A percentile compares a stretch with the other conserved stretches of the same genome.
phyloP scores from a whole-genome alignment of 352 stramenopile species.

The Phytophthora megakarya region DNA sequence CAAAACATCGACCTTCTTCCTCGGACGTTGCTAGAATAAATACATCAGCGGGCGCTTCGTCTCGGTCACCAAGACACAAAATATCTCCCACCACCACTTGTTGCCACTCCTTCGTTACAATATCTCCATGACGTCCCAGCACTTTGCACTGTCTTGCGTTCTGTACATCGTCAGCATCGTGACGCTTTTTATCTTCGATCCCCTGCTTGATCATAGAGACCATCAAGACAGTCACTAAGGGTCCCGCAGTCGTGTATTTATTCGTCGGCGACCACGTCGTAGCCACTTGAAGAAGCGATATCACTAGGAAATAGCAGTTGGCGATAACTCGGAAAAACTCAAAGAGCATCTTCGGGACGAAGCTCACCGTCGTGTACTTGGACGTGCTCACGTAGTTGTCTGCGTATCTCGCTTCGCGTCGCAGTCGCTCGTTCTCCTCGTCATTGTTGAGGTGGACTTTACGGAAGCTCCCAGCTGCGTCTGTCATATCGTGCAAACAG shows the following conservation, averaged over 20 bases:
- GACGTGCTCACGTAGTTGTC: conserved; percentile 87
- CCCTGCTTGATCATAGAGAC: conserved; percentile 84
- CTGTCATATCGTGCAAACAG: conserved; percentile 9
- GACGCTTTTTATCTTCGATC: conserved; percentile 79
- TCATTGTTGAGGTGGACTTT: conserved; percentile 66
- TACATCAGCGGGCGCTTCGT: conserved; percentile 69
- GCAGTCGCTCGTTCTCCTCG: conserved; percentile 60
- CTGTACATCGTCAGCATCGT: conserved; percentile 66
- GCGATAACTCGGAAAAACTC: conserved; percentile 95
- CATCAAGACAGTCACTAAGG: conserved; percentile 73
- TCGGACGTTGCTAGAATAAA: conserved; percentile 76
- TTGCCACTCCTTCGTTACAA: conserved; percentile 66
- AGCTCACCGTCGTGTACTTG: conserved; percentile 95
- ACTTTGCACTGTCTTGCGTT: conserved; percentile 65
- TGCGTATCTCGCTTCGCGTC: conserved; percentile 44
- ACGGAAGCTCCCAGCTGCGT: conserved; percentile 44
- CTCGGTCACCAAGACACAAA: conserved; percentile 52
- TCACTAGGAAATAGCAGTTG: conserved; percentile 96
- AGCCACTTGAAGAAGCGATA: conserved; percentile 92
- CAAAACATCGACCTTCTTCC: conserved; percentile 84
- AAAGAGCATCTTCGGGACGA: conserved; percentile 93
- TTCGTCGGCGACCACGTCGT: conserved; percentile 74
- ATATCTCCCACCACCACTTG: conserved; percentile 79
- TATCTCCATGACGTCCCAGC: conserved; percentile 43
- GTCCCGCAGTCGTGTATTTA: conserved; percentile 75